phyloP scores from a whole-genome alignment of 2,329 filamentous ascomycete genomes.

The Periconia macrospinosa region DNA sequence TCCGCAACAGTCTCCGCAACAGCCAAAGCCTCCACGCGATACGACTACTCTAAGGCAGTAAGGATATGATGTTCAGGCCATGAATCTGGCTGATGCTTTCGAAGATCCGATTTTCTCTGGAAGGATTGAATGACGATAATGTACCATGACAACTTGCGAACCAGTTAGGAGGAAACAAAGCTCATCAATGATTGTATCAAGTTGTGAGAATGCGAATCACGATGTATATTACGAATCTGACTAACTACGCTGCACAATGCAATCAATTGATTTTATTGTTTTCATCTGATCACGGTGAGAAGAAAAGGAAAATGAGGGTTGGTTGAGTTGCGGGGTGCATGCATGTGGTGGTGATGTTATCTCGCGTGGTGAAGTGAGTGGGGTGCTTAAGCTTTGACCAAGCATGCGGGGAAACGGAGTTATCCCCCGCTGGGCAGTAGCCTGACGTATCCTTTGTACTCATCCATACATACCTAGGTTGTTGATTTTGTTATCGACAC shows the following conservation, averaged over 20 bases:
- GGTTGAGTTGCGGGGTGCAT: no score
- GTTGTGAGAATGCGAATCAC: no score
- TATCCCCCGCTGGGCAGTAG: background rate
- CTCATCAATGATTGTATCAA: no score
- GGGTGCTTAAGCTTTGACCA: constrained; percentile 12
- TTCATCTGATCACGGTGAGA: no score
- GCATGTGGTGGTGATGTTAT: no score
- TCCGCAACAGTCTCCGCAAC: constrained; percentile 9
- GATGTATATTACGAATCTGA: no score
- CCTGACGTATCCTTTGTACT: background rate
- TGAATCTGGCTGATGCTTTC: constrained; percentile 10
- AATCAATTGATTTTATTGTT: no score
- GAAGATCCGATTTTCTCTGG: constrained; percentile 17
- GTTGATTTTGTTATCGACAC: no score
- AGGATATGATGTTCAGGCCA: background rate
- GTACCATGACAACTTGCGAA: no score
- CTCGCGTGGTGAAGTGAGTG: background rate
- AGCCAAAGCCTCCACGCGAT: constrained; percentile 16
- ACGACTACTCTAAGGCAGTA: constrained; percentile 30
- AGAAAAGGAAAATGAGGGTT: no score
- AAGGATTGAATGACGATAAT: constrained; percentile 8
- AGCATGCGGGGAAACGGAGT: constrained; percentile 11
- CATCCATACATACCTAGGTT: background rate
- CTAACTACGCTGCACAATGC: no score
- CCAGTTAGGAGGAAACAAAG: no score